Base-by-base conservation (phyloP, 2,329 filamentous ascomycete species). In the Diplodia mutila region DNA sequence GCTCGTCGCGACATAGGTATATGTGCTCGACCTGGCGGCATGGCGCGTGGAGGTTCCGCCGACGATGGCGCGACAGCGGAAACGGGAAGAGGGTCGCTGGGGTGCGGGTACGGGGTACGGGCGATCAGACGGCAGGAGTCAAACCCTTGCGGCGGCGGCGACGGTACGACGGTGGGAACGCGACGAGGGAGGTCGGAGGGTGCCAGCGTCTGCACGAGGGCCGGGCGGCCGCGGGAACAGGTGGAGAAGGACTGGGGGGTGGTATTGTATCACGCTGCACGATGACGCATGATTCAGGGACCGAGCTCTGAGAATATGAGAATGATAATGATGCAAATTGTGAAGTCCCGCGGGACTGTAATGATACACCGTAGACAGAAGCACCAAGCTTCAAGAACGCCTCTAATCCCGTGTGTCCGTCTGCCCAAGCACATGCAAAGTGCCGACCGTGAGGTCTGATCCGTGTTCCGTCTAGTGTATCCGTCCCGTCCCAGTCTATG, bases 291-390 rank as follows among this genome's bases (percentile, higher is more conserved):
- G 46, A 51, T 59, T 46, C 55, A 59, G 25, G 55, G 21, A 51
- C 42, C 27, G 18, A 37, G 34, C 34, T 7, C 34, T 11, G 34
- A 37, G 34, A 29, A n/a, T n/a, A 29, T 29, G 25, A 61, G 21
- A 48, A 23, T 3, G 16, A 25, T 23, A 27, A 29, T 32, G 8
- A 25, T 61, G 4, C 16, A 46, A 32, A 61, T 61, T 61, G 39
- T 48, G 39, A 8, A 18, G 39, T 37, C 29, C 57, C 25, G 18
- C 23, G 57, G 23, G 39, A 48, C 29, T 32, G n/a, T 49, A 61
- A 21, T 25, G 59, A 63, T 51, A 63, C 59, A 63, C 46, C 37
- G 34, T 63, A 51, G 59, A 51, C 46, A 63, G 46, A 37, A 61
- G 34, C 29, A 46, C 42, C 42, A 4, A 39, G 46, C 27, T 51